Base-by-base conservation (phyloP, 257 asterid genomes). In the Eustoma russellianum region DNA sequence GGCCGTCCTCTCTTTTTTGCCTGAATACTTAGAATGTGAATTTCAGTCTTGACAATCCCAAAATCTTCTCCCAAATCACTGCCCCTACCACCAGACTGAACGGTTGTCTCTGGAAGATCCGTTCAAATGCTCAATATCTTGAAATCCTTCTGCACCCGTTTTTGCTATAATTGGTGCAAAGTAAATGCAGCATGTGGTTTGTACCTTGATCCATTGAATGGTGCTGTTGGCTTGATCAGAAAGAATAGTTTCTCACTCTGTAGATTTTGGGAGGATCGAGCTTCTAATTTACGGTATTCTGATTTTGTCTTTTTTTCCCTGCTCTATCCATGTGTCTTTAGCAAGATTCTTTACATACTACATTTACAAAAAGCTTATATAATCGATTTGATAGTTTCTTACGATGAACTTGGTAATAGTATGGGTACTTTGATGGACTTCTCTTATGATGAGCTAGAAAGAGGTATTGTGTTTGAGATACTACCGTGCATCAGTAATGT, bases 191-290 rank as follows among this genome's bases (percentile, higher is more conserved):
- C 86, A 47, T 80, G 79, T 75, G 95, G 93, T 67, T 77, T 91
- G 60, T 79, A 82, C 41, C 48, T 91, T 59, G 95, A 87, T 80
- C 75, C 95, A 28, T 66, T 76, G 38, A 75, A 90, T 47, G 87
- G 93, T 46, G 85, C 88, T 60, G 62, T 80, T 69, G 88, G 90
- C 66, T 70, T 91, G 73, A 74, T 87, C 75, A 81, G 98, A 74
- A 87, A 71, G 64, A 76, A 66, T 65, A 35, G 80, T 50, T 63
- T 91, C 66, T 87, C 98, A 52, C 62, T 91, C 14, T 82, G 74
- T 68, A 96, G 98, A 56, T 72, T 81, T 66, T 70, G 87, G 79
- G 94, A 82, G 80, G 81, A 79, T 79, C 65, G 98, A 91, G 74
- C 83, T 77, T 72, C 74, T 80, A 60, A 63, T 76, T 61, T 63